Evolutionary conservation across 148 eudicot species (phyloP).

Genomic region (Dysphania ambrosioides): DNA sequence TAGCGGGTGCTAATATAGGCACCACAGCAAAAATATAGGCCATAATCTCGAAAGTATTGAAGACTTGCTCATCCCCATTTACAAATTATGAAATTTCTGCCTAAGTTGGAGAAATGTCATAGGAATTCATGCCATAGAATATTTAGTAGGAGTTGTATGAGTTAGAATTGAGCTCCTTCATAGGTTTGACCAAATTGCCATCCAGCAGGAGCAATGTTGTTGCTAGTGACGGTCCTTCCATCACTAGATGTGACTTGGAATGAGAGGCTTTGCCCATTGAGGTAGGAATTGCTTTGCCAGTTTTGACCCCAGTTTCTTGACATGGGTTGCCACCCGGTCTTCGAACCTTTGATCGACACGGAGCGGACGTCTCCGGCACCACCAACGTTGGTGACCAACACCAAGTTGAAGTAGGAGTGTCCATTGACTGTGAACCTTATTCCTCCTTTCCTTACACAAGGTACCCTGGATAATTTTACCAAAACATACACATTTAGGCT

Average conservation of each 20-base stretch:
- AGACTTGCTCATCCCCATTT: no score
- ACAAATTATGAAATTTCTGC: conserved; percentile 7
- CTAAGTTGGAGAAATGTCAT: neutral
- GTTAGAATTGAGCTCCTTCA: conserved; percentile 53
- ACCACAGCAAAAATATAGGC: conserved; percentile 29
- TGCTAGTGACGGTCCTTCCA: conserved; percentile 58
- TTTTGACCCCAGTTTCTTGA: conserved; percentile 94
- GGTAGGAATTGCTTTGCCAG: conserved; percentile 72
- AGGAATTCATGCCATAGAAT: neutral
- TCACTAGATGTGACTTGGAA: conserved; percentile 69
- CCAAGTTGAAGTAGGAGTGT: conserved; percentile 78
- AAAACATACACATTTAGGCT: neutral
- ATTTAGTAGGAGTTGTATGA: no score
- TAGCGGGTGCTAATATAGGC: conserved; percentile 38
- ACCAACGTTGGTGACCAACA: conserved; percentile 63
- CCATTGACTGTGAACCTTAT: conserved; percentile 81
- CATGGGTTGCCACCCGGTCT: conserved; percentile 70
- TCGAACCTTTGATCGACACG: conserved; percentile 74
- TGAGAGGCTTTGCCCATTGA: conserved; percentile 67
- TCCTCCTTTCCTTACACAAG: conserved; percentile 74
- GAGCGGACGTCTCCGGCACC: conserved; percentile 83
- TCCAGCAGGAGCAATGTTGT: conserved; percentile 51
- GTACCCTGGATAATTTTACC: conserved; percentile 54
- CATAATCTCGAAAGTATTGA: no score
- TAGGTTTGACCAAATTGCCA: conserved; percentile 89